Conservation (phyloP, 1,284 basidiomycete species). For the Naganishia liquefaciens region DNA sequence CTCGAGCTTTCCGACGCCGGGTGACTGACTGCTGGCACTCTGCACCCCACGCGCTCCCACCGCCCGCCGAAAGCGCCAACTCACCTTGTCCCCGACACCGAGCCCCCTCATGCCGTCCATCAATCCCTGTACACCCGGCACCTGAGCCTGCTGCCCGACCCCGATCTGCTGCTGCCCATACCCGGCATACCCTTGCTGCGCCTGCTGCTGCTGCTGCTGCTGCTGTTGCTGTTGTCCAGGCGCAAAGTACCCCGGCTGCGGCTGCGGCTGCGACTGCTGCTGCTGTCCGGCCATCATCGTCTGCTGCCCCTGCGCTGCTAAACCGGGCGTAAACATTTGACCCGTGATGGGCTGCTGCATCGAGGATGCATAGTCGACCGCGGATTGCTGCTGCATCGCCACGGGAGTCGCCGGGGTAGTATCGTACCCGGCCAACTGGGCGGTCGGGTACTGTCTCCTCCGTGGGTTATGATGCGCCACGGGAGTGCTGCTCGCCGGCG, state of each 20-base stretch:
- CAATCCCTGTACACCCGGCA: constrained; percentile 37
- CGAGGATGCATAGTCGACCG: constrained; percentile 51
- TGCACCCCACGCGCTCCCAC: no score
- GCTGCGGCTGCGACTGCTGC: constrained; percentile 31
- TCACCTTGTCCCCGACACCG: constrained; percentile 32
- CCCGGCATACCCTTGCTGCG: constrained; percentile 41
- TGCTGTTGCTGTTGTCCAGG: constrained; percentile 52
- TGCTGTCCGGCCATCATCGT: constrained; percentile 56
- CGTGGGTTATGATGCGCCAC: constrained; percentile 60
- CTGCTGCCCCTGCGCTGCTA: constrained; percentile 57
- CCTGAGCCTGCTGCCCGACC: constrained; percentile 55
- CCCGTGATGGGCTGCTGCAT: constrained; percentile 11
- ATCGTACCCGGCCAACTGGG: constrained; percentile 62
- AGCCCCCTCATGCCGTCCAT: constrained; percentile 51
- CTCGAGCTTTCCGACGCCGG: no score
- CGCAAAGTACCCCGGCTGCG: constrained; percentile 40
- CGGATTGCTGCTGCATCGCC: constrained; percentile 16
- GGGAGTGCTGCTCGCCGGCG: constrained; percentile 42
- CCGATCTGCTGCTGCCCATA: constrained; percentile 54
- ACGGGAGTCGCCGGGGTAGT: constrained; percentile 25
- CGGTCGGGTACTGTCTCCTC: constrained; percentile 85
- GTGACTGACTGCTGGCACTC: no score
- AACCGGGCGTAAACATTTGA: constrained; percentile 86
- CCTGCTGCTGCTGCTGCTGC: constrained; percentile 42
- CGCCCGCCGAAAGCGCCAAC: background rate